Conservation (phyloP, 2,329 filamentous ascomycete species). For the Xylaria sp. region DNA sequence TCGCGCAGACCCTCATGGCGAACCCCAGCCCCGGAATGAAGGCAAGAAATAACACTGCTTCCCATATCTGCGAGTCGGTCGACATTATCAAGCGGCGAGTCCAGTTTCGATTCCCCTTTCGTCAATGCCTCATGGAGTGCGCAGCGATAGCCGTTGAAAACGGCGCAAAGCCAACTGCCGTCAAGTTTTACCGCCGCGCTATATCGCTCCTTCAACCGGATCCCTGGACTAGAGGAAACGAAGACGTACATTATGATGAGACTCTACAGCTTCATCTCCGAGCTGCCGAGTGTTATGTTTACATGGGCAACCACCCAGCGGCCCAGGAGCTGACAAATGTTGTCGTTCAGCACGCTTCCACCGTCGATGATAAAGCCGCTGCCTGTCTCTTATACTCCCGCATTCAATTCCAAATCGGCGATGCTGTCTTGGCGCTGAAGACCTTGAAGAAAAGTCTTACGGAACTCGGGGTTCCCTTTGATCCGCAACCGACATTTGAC, state of each 20-base stretch:
- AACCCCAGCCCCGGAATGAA: conserved; percentile 58
- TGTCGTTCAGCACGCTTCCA: conserved; percentile 65
- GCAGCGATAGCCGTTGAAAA: conserved; percentile 75
- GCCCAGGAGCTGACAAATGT: conserved; percentile 63
- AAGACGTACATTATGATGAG: conserved; percentile 80
- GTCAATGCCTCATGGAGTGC: conserved; percentile 72
- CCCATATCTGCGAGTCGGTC: conserved; percentile 74
- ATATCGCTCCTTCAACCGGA: conserved; percentile 72
- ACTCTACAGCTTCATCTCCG: conserved; percentile 74
- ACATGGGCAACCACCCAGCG: conserved; percentile 64
- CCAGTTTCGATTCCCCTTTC: conserved; percentile 56
- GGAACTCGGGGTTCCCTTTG: conserved; percentile 62
- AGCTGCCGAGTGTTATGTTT: conserved; percentile 76
- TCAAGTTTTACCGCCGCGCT: conserved; percentile 75
- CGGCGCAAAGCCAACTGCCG: conserved; percentile 73
- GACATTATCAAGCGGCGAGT: conserved; percentile 67
- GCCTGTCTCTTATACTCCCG: conserved; percentile 79
- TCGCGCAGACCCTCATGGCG: conserved; percentile 74
- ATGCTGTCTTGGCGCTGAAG: conserved; percentile 62
- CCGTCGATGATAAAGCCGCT: conserved; percentile 72
- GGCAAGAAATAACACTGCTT: conserved; percentile 66
- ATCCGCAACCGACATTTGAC: conserved; percentile 63
- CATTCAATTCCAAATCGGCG: conserved; percentile 68
- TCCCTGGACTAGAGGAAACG: conserved; percentile 64
- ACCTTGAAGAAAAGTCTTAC: conserved; percentile 65